Evolutionary conservation across 352 stramenopile genomes (phyloP).

Genomic region (Phytophthora cryptogea): DNA sequence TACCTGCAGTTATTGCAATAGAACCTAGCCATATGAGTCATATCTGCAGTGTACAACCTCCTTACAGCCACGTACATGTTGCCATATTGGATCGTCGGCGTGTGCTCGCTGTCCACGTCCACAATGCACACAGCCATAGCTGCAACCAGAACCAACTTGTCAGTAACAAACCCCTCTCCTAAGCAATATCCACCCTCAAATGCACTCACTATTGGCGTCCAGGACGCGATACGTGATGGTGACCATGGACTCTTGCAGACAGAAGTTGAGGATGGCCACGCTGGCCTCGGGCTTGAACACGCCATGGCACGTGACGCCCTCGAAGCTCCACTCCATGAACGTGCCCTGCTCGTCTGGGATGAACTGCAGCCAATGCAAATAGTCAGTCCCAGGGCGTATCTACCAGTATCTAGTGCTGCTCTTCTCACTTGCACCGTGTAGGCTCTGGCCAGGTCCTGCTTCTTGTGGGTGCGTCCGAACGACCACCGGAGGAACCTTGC

Average conservation of each 20-base stretch:
- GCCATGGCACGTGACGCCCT: constrained; percentile 81
- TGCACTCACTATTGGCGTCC: constrained; percentile 71
- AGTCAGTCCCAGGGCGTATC: background rate
- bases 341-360: constrained; percentile 78
- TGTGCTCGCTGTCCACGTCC: constrained; percentile 84
- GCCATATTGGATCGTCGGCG: constrained; percentile 80
- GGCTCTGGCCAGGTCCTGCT: constrained; percentile 69
- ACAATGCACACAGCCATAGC: constrained; percentile 86
- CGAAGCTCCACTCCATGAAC: constrained; percentile 89
- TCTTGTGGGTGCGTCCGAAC: constrained; percentile 72
- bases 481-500: constrained; percentile 83
- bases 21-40: background rate
- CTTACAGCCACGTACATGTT: constrained; percentile 62
- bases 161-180: background rate
- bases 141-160: constrained; percentile 16
- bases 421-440: constrained; percentile 76
- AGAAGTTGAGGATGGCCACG: constrained; percentile 87
- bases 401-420: background rate
- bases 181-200: background rate
- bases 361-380: constrained; percentile 49
- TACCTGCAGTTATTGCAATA: constrained; percentile 47
- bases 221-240: constrained; percentile 85
- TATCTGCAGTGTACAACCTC: background rate
- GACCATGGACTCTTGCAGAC: constrained; percentile 81
- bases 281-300: constrained; percentile 82